Evolutionary conservation across 73 alveolate genomes (phyloP).

Genomic region (Strombidium stylifer): DNA sequence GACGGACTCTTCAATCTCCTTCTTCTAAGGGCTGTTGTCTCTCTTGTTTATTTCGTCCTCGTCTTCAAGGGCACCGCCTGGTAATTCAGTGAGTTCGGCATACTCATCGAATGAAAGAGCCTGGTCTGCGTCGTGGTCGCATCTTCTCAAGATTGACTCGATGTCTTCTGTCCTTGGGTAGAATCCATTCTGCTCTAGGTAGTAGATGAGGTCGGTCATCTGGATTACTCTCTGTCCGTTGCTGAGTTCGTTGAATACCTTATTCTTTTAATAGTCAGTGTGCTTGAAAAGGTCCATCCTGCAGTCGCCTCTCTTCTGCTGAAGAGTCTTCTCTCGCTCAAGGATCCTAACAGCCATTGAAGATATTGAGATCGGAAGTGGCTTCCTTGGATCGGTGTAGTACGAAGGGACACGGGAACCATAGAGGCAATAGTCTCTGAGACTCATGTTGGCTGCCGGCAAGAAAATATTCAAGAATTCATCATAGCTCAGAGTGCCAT

Average conservation of each 20-base stretch:
- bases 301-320: not conserved
- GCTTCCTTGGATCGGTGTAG: not conserved
- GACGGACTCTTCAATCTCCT: not conserved
- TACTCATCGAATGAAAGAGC: constrained; percentile 11
- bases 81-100: not conserved
- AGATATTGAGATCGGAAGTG: not conserved
- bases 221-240: not conserved
- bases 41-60: not conserved
- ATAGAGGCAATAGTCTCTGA: not conserved
- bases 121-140: constrained; percentile 25
- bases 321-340: constrained; percentile 5
- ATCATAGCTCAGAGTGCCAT: not conserved
- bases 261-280: constrained; percentile 9
- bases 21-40: not conserved
- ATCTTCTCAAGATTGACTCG: constrained; percentile 29
- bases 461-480: constrained; percentile 8
- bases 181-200: not conserved
- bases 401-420: no score
- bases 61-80: not conserved
- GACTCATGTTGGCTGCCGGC: constrained; percentile 14
- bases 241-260: constrained; percentile 2
- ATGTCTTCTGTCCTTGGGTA: constrained; percentile 14
- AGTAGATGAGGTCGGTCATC: not conserved
- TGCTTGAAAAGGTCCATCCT: constrained; percentile 10
- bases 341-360: not conserved